These are phyloP conservation scores for Pichia scutulata DNA, from an alignment of 805 yeast species.

Conservation along the genomic window DNA sequence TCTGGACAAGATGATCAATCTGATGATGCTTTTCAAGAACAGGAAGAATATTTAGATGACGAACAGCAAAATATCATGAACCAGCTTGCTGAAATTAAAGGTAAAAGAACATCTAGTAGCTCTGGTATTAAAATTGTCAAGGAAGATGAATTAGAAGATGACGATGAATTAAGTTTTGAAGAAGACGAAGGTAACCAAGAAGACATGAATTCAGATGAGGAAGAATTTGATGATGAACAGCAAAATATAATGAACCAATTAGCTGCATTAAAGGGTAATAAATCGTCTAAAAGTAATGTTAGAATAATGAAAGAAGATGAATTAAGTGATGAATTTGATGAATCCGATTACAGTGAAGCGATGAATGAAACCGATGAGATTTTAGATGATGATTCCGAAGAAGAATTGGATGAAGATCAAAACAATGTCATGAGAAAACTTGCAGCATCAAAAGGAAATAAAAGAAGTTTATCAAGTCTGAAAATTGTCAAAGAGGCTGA, in stretches of 20 bases:
- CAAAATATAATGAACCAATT: conserved; percentile 34
- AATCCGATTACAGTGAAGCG: conserved; percentile 4
- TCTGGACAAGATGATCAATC: conserved; percentile 9
- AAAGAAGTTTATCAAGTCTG: conserved; percentile 13
- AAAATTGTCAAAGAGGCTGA: conserved; percentile 19
- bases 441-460: conserved; percentile 9
- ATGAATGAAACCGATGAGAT: conserved; percentile 20
- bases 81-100: conserved; percentile 19
- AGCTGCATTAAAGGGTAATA: conserved; percentile 32
- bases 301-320: conserved; percentile 28
- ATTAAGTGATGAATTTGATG: conserved; percentile 8
- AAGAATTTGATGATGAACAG: conserved; percentile 6
- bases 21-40: conserved; percentile 15
- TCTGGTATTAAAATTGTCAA: conserved; percentile 27
- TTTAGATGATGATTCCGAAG: conserved; percentile 15
- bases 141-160: conserved; percentile 20
- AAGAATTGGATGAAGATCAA: conserved; percentile 7
- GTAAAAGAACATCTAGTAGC: conserved; percentile 19
- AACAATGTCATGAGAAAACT: conserved; percentile 10
- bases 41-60: conserved; percentile 20
- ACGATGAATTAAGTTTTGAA: conserved; percentile 17
- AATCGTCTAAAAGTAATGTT: conserved; percentile 5
- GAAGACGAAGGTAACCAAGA: conserved; percentile 4
- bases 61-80: conserved; percentile 22
- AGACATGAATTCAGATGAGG: conserved; percentile 26